These are phyloP conservation scores for Fraxinus nigra DNA, from an alignment of 305 asterid genomes.

Conservation along the genomic window DNA sequence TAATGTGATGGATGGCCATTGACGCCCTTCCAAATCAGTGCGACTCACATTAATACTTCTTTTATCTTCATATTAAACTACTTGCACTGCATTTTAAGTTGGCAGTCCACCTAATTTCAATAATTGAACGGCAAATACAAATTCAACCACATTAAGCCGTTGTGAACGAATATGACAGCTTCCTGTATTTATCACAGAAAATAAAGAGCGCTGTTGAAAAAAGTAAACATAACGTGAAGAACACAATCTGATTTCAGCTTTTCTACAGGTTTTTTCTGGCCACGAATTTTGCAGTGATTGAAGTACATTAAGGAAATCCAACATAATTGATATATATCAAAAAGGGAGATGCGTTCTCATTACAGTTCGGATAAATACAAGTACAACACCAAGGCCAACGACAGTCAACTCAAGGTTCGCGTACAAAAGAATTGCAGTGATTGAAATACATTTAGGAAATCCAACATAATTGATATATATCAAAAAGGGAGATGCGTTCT, in stretches of 20 bases:
- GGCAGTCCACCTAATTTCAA: conserved; percentile 3
- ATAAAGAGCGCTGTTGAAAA: background rate
- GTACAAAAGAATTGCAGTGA: background rate
- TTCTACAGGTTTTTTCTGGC: background rate
- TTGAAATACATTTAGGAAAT: background rate
- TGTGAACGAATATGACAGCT: conserved; percentile 34
- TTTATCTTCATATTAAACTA: background rate
- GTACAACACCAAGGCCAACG: background rate
- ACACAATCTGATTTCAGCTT: background rate
- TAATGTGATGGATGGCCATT: too few relatives aligned
- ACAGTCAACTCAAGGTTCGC: background rate
- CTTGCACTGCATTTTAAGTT: background rate
- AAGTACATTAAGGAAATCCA: background rate
- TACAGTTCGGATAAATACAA: background rate
- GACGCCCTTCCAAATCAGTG: background rate
- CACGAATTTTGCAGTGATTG: background rate
- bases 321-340: background rate
- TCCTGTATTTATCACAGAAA: conserved; percentile 34
- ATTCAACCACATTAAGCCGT: background rate
- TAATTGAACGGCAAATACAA: background rate
- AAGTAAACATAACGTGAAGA: conserved; percentile 18
- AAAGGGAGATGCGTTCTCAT: background rate
- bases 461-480: background rate
- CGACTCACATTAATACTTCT: background rate
- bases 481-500: background rate